phyloP scores from a whole-genome alignment of 257 asterid species.

The Salvia rosmarinus region DNA sequence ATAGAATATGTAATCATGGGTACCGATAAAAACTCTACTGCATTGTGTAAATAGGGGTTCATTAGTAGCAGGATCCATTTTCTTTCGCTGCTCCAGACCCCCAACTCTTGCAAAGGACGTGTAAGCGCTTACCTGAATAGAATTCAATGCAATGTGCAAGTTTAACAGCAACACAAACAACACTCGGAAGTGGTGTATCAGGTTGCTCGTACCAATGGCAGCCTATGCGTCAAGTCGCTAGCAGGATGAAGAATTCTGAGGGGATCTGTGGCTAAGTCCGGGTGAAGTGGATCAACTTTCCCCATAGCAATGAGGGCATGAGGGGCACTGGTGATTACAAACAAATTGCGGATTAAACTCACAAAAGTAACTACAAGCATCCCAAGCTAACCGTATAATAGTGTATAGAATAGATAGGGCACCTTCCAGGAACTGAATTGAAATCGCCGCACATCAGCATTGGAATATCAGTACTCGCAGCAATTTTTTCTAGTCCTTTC shows the following conservation, averaged over 20 bases:
- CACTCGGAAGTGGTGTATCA: background rate
- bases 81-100: conserved; percentile 84
- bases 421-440: conserved; percentile 95
- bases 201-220: conserved; percentile 74
- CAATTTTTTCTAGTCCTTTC: conserved; percentile 96
- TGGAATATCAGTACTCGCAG: conserved; percentile 90
- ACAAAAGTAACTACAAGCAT: conserved; percentile 12
- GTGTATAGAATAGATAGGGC: conserved; percentile 20
- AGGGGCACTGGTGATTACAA: conserved; percentile 73
- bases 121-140: conserved; percentile 92
- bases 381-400: conserved; percentile 16
- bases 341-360: background rate
- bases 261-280: conserved; percentile 83
- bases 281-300: conserved; percentile 87
- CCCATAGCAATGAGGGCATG: conserved; percentile 98
- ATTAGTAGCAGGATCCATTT: conserved; percentile 81
- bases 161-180: background rate
- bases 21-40: conserved; percentile 90
- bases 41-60: conserved; percentile 94
- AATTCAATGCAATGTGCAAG: conserved; percentile 17
- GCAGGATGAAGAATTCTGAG: conserved; percentile 82
- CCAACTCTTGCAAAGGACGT: conserved; percentile 87
- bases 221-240: conserved; percentile 70
- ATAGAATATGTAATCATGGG: conserved; percentile 96
- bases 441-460: conserved; percentile 99